Base-by-base conservation (phyloP, 169 alveolate genomes). In the Theileria sp. region DNA sequence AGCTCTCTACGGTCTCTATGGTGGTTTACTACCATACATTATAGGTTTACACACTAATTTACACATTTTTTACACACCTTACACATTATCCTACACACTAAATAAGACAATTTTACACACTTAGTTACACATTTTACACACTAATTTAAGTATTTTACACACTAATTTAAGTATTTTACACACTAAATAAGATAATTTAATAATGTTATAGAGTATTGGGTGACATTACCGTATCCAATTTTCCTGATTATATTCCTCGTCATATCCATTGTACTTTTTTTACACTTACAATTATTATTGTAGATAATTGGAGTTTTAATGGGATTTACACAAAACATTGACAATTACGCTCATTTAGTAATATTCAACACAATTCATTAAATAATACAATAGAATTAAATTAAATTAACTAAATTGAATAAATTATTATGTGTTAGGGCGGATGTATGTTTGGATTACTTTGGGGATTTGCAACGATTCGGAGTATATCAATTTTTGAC, bases 1-100 rank as follows among this genome's bases (percentile, higher is more conserved):
- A 19, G 94, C 96, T 0, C 81, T 94, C 54, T 94, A 90, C 75
- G 97, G 97, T 12, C 88, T 94, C 12, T 81, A 92, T 67, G 97
- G 97, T n/a, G 97, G 95, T 13, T 62, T 93, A 61, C 78, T 94
- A 36, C 93, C 96, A 7, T 94, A 93, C 72, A 76, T 88, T 58
- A 85, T 88, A 26, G 94, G 94, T 89, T 28, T 44, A 61, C 74
- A 25, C 23, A 26, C 50, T 32, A 32, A 3, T 32, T 32, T 32
- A 32, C 36, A 32, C 36, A 5, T 2, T 26, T 9, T n/a, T n/a
- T n/a, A n/a, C n/a, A n/a, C 51, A 10, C 34, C 13, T 8, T 15
- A 1, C 9, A 30, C 13, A 7, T 4, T 21, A 0, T 54, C 1
- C 5, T 32, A 32, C 36, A 32, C 36, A 32, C 36, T 32, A 32